Percentiles rank a stretch among this genome's conserved stretches.
phyloP scores from a whole-genome alignment of 495 filamentous ascomycete species.

The Daldinia vernicosa region DNA sequence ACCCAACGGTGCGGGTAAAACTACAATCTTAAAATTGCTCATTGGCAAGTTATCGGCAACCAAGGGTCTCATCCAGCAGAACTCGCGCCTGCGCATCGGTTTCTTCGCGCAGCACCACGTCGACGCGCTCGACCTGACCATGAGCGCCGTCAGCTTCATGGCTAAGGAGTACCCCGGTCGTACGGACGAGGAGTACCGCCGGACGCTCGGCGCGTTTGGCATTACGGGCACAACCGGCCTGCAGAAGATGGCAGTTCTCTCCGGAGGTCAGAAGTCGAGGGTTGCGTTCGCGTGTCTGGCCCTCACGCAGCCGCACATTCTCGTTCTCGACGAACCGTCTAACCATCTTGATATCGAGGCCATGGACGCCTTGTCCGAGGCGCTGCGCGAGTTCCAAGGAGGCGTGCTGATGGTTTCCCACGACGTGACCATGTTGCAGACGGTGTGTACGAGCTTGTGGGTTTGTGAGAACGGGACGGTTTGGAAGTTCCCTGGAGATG shows the following conservation, averaged over 20 bases:
- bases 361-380: slow-evolving; percentile 92
- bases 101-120: slow-evolving; percentile 99
- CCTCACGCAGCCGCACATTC: slow-evolving; percentile 91
- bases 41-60: slow-evolving; percentile 84
- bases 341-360: slow-evolving; percentile 99
- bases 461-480: slow-evolving; percentile 95
- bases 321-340: slow-evolving; percentile 97
- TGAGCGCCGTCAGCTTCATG: slow-evolving; percentile 93
- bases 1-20: slow-evolving; percentile 98
- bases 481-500: slow-evolving; percentile 95
- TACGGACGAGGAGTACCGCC: slow-evolving; percentile 95
- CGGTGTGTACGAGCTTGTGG: slow-evolving; percentile 93
- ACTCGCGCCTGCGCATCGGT: slow-evolving; percentile 86
- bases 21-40: slow-evolving; percentile 92
- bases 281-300: slow-evolving; percentile 97
- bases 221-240: slow-evolving; percentile 97
- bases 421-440: slow-evolving; percentile 98
- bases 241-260: slow-evolving; percentile 93
- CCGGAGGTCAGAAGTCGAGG: slow-evolving; percentile 97
- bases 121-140: slow-evolving; percentile 90
- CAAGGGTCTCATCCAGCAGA: slow-evolving; percentile 81
- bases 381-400: slow-evolving; percentile 86
- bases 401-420: slow-evolving; percentile 98
- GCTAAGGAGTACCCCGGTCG: slow-evolving; percentile 88
- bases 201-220: slow-evolving; percentile 95